Conservation (phyloP, 345 rosid genomes). For the Acer saccharum region DNA sequence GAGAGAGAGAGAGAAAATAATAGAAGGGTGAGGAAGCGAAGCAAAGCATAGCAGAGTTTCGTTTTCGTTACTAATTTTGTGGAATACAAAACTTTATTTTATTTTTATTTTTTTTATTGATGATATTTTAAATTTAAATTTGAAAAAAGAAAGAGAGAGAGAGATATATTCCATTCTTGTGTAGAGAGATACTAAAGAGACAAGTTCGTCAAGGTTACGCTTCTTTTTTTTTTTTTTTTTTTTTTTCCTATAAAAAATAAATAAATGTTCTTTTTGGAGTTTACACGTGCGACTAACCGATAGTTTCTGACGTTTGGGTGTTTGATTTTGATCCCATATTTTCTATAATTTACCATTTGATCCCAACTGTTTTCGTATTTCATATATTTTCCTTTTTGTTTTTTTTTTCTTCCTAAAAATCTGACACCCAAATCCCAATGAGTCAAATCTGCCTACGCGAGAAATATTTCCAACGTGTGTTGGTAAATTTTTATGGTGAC, state of each 20-base stretch:
- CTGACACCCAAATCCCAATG: no score
- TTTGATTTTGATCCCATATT: background rate
- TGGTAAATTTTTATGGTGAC: no score
- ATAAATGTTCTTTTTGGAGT: background rate
- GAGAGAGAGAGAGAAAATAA: background rate
- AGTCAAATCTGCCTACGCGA: no score
- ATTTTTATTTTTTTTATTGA: background rate
- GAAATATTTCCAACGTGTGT: no score
- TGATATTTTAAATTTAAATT: background rate
- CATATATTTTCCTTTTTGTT: background rate
- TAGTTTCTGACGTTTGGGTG: background rate
- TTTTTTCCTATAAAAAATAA: background rate
- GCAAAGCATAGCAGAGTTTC: background rate
- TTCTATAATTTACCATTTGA: background rate
- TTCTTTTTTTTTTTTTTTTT: background rate
- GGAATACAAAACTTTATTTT: background rate
- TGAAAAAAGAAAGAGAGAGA: background rate
- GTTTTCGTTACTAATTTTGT: slow-evolving; percentile 21
- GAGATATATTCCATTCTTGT: slow-evolving; percentile 5
- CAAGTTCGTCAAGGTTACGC: background rate
- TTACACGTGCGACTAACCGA: background rate
- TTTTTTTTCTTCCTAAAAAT: no score
- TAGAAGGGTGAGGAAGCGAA: slow-evolving; percentile 2
- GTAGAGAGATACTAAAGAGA: background rate
- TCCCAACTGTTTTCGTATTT: background rate